A percentile compares a stretch with the other conserved stretches of the same genome.
These are phyloP conservation scores for Cucumis melo DNA, from an alignment of 306 rosid species.

Conservation along the genomic window DNA sequence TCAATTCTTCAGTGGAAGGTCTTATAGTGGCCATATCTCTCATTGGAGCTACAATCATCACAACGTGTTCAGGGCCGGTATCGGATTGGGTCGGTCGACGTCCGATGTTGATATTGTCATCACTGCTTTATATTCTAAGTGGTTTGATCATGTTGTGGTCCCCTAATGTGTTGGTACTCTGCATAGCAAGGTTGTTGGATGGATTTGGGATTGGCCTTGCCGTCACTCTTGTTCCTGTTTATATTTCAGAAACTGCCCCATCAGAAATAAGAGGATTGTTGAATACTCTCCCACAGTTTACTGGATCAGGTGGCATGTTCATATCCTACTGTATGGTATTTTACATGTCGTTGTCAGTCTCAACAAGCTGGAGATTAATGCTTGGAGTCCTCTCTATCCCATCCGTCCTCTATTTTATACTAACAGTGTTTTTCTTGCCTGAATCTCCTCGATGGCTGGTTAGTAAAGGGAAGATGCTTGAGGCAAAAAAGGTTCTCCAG, in stretches of 20 bases:
- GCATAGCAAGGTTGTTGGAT: conserved; percentile 53
- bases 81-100: conserved; percentile 62
- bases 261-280: conserved; percentile 69
- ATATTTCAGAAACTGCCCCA: conserved; percentile 79
- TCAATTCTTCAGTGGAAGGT: conserved; percentile 42
- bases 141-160: conserved; percentile 73
- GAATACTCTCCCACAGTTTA: conserved; percentile 77
- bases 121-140: conserved; percentile 48
- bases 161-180: conserved; percentile 56
- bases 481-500: conserved; percentile 68
- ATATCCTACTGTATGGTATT: conserved; percentile 65
- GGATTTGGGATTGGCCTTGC: conserved; percentile 87
- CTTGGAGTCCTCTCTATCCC: conserved; percentile 69
- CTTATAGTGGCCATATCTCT: conserved; percentile 85
- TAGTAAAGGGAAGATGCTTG: conserved; percentile 69
- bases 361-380: conserved; percentile 69
- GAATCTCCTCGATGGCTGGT: conserved; percentile 90
- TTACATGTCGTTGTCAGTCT: conserved; percentile 37
- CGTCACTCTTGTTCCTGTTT: conserved; percentile 61
- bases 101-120: conserved; percentile 61
- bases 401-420: conserved; percentile 37
- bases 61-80: conserved; percentile 53
- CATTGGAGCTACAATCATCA: conserved; percentile 59
- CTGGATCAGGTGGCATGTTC: conserved; percentile 75
- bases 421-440: conserved; percentile 66